Evolutionary conservation across 345 rosid species (phyloP), one percentile per base, ranked within the genome.

Genomic region (Pugionium cornutum): DNA sequence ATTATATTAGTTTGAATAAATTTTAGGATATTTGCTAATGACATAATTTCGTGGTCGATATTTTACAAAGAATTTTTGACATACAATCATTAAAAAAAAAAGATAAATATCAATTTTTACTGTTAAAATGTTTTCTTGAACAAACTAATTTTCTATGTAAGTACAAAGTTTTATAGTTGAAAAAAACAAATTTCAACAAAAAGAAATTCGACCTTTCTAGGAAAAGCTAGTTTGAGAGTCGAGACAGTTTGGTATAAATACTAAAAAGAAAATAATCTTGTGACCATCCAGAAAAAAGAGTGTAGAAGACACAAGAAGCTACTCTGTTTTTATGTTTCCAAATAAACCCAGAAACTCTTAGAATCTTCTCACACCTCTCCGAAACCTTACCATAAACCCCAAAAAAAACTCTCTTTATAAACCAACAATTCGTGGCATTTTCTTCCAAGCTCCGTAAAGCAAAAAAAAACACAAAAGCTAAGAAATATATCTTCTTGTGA

Each of bases 321-420:
- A 3, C 65, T 9, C 8, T 30, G 40, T 29, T 7, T 35, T 69
- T 18, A 27, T 1, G 10, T 35, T 31, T 47, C 76, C 4, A 43
- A 65, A 73, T 59, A 0, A 44, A 44, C n/a, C 78, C 2, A 67
- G 86, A 81, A 83, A 76, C 72, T 77, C 62, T 63, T 64, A 37
- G 88, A 81, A 64, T 10, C 83, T 84, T 87, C 91, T 75, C 32
- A 56, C 11, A 56, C 42, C 9, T 53, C 47, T 80, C 66, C 31
- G 34, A 64, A 58, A 41, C 41, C 33, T 5, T 39, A 11, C 61
- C 8, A 18, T 58, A 9, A 73, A 53, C 9, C 18, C 18, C 31
- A 30, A 28, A 7, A 11, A 9, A 34, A 25, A 4, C 0, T n/a
- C 11, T 57, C 68, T 75, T 70, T 70, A 65, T 70, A 75, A 45